Conservation (phyloP, 2,329 filamentous ascomycete genomes). For the Penicillium digitatum region DNA sequence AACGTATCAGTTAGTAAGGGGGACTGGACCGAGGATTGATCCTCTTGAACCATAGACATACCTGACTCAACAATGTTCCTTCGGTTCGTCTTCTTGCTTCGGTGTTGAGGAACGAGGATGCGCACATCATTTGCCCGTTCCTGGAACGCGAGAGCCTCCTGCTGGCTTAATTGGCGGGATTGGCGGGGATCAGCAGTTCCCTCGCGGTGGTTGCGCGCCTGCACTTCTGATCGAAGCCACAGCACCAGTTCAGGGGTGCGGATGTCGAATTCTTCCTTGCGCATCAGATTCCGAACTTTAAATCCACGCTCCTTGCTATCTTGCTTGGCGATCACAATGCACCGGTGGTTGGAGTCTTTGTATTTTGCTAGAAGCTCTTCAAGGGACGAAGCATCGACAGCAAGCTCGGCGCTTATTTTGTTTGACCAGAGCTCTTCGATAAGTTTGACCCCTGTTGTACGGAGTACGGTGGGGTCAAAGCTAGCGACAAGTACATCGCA, state of each 20-base stretch:
- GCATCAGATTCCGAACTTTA: conserved; percentile 73
- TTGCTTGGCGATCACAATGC: conserved; percentile 83
- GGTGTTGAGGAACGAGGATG: conserved; percentile 76
- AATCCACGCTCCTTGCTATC: conserved; percentile 55
- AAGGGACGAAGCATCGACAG: conserved; percentile 69
- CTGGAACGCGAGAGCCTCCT: conserved; percentile 33
- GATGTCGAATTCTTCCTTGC: conserved; percentile 79
- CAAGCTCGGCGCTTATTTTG: conserved; percentile 83
- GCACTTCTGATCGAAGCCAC: conserved; percentile 77
- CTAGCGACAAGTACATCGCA: conserved; percentile 89
- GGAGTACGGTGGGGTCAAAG: conserved; percentile 72
- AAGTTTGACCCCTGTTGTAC: conserved; percentile 71
- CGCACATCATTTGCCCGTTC: conserved; percentile 69
- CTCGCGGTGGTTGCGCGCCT: conserved; percentile 67
- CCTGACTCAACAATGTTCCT: conserved; percentile 80
- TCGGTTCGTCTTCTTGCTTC: conserved; percentile 88
- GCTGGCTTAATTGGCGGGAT: conserved; percentile 40
- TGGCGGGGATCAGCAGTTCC: conserved; percentile 43
- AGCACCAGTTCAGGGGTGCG: conserved; percentile 66
- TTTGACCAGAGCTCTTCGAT: conserved; percentile 75
- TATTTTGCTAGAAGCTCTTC: conserved; percentile 67
- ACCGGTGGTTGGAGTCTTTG: conserved; percentile 75
- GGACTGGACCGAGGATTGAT: background rate
- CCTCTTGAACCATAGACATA: conserved; percentile 46
- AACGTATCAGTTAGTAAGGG: conserved; percentile 14